Percentiles rank a stretch among this genome's conserved stretches.
Evolutionary conservation across 2,329 filamentous ascomycete species (phyloP).

Genomic region (Stachybotrys chlorohalonatus): DNA sequence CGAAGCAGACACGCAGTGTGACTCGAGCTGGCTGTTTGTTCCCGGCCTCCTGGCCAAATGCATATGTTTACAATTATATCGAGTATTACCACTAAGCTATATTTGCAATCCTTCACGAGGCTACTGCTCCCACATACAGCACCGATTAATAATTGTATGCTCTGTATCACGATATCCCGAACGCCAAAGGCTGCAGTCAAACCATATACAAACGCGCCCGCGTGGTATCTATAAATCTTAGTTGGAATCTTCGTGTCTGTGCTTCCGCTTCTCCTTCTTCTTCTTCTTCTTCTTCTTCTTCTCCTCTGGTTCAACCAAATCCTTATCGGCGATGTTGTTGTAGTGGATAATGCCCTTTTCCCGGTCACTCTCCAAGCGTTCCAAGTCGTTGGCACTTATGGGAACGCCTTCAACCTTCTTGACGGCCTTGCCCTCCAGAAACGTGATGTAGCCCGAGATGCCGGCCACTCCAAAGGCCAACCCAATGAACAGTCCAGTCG

Average conservation of each 20-base stretch:
- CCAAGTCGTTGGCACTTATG: slow-evolving; percentile 45
- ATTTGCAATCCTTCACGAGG: no score
- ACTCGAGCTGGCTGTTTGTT: no score
- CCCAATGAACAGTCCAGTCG: slow-evolving; percentile 69
- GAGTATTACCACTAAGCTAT: no score
- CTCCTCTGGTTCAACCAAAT: slow-evolving; percentile 9
- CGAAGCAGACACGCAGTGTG: no score
- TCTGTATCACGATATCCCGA: not conserved
- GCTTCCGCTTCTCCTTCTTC: slow-evolving; percentile 12
- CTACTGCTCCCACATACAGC: no score
- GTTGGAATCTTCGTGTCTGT: slow-evolving; percentile 2
- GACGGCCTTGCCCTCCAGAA: slow-evolving; percentile 60
- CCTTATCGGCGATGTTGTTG: slow-evolving; percentile 29
- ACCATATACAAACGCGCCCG: not conserved
- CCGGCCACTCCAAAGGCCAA: slow-evolving; percentile 63
- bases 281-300: slow-evolving; percentile 13
- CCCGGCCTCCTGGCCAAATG: no score
- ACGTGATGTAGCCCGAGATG: slow-evolving; percentile 60
- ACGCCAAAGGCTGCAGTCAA: not conserved
- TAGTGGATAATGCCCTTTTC: slow-evolving; percentile 49
- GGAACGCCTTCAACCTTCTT: slow-evolving; percentile 65
- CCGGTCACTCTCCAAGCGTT: slow-evolving; percentile 40
- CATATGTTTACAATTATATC: no score
- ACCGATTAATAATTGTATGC: no score
- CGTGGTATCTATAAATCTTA: not conserved